A percentile compares a stretch with the other conserved stretches of the same genome.
Conservation (phyloP, 148 eudicot genomes). For the Rhododendron vialii region DNA sequence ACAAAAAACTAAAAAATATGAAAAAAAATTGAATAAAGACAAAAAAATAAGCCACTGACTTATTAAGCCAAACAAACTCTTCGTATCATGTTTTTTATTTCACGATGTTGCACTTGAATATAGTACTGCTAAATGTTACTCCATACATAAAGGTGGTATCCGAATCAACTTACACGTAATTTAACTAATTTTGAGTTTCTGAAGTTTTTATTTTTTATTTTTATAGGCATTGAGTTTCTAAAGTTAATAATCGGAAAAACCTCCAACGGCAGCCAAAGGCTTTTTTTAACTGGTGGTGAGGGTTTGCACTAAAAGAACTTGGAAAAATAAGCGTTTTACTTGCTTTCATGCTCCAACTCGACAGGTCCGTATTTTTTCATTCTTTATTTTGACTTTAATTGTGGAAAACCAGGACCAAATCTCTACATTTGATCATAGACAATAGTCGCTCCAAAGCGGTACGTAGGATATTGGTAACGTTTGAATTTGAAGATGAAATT, state of each 20-base stretch:
- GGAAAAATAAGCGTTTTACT: background rate
- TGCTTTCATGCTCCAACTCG: background rate
- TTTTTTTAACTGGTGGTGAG: background rate
- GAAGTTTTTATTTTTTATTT: no score
- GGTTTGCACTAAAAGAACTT: background rate
- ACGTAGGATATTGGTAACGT: background rate
- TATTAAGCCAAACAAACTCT: no score
- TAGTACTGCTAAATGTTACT: background rate
- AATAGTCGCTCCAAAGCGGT: background rate
- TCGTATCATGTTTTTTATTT: background rate
- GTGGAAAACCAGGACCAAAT: background rate
- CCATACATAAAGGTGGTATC: no score
- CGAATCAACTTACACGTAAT: background rate
- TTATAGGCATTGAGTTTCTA: no score
- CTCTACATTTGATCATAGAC: background rate
- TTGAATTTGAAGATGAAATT: background rate
- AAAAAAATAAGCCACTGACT: no score
- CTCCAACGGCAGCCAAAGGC: background rate
- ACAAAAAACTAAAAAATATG: no score
- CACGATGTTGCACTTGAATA: background rate
- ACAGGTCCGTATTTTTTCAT: background rate
- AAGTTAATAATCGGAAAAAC: no score
- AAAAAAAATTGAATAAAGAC: no score
- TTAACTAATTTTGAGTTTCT: background rate
- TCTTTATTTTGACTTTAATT: background rate